Percentiles rank a stretch among this genome's conserved stretches.
phyloP scores from a whole-genome alignment of 495 filamentous ascomycete species.

The Podospora comata region DNA sequence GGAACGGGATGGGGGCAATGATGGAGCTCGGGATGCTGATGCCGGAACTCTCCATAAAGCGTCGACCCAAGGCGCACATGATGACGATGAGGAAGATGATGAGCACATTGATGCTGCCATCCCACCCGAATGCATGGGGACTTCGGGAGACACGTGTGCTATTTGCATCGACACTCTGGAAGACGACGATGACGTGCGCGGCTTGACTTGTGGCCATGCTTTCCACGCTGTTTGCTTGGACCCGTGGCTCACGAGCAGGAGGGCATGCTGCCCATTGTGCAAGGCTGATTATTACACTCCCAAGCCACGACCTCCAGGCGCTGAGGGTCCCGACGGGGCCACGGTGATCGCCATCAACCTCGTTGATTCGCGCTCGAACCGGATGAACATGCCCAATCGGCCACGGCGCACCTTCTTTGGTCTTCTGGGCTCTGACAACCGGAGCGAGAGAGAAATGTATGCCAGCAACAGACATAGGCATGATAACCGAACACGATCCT shows the following conservation, averaged over 20 bases:
- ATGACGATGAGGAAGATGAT: slow-evolving; percentile 72
- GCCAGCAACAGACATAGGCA: slow-evolving; percentile 2
- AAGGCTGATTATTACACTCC: slow-evolving; percentile 95
- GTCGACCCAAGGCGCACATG: slow-evolving; percentile 38
- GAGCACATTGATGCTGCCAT: slow-evolving; percentile 81
- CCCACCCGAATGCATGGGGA: slow-evolving; percentile 75
- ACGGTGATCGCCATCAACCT: slow-evolving; percentile 28
- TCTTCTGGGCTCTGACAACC: slow-evolving; percentile 20
- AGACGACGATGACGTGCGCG: slow-evolving; percentile 92
- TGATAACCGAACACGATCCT: slow-evolving; percentile 1
- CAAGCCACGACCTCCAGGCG: slow-evolving; percentile 60
- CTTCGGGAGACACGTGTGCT: slow-evolving; percentile 91
- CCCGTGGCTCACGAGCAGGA: slow-evolving; percentile 88
- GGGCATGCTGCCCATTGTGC: slow-evolving; percentile 94
- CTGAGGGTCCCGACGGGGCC: slow-evolving; percentile 34
- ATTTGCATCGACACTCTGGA: slow-evolving; percentile 94
- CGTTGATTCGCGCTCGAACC: slow-evolving; percentile 29
- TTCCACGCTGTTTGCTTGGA: slow-evolving; percentile 95
- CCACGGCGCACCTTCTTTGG: slow-evolving; percentile 29
- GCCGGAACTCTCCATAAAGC: slow-evolving; percentile 20
- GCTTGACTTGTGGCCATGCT: slow-evolving; percentile 89
- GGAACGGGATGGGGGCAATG: slow-evolving; percentile 11
- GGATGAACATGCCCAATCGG: slow-evolving; percentile 42
- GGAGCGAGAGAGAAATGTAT: slow-evolving; percentile 4
- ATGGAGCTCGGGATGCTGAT: not conserved